Evolutionary conservation across 2,329 filamentous ascomycete species (phyloP).

Genomic region (Xylaria sp.): DNA sequence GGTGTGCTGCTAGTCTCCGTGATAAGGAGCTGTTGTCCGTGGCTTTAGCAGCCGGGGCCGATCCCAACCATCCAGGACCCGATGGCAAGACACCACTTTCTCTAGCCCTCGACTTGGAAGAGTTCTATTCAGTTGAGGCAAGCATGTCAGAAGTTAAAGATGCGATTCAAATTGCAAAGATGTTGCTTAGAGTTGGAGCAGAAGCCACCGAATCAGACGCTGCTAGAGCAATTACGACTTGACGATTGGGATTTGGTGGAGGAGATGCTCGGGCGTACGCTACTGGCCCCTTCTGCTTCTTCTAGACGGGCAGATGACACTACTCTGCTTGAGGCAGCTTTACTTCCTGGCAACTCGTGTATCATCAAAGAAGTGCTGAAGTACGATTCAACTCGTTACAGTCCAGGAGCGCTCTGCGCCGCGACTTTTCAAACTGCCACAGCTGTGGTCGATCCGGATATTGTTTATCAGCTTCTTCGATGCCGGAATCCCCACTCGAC

Average conservation of each 20-base stretch:
- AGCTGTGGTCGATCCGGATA: background rate
- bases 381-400: background rate
- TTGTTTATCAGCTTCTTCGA: conserved; percentile 3
- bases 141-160: background rate
- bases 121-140: no score
- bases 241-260: conserved; percentile 3
- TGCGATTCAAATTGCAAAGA: background rate
- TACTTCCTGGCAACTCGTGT: background rate
- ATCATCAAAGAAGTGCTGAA: conserved; percentile 4
- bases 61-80: background rate
- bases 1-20: background rate
- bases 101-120: background rate
- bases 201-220: background rate
- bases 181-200: background rate
- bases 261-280: background rate
- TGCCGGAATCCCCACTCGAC: background rate
- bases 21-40: background rate
- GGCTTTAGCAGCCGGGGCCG: background rate
- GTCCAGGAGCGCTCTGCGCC: background rate
- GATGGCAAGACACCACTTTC: background rate
- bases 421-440: background rate
- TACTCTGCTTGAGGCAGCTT: background rate
- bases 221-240: background rate
- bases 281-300: background rate
- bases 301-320: background rate